phyloP scores from a whole-genome alignment of 1,139 yeast genomes.

The Blastobotrys aristatus region DNA sequence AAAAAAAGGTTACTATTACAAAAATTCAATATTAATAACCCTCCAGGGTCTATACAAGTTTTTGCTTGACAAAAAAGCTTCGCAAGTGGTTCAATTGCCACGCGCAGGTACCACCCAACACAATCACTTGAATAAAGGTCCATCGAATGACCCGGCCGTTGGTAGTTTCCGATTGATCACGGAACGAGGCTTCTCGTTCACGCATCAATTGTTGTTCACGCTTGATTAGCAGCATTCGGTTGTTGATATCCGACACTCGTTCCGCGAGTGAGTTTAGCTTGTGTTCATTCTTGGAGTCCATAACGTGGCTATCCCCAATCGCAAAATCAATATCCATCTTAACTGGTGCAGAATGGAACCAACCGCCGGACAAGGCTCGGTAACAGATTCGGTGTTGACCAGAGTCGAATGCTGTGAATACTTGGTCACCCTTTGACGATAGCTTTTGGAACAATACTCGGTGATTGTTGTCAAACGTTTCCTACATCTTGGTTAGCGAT shows the following conservation, averaged over 20 bases:
- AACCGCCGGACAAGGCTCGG: constrained; percentile 57
- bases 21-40: not conserved
- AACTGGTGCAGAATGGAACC: constrained; percentile 48
- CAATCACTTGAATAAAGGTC: constrained; percentile 57
- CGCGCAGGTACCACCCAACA: constrained; percentile 52
- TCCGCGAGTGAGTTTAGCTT: constrained; percentile 48
- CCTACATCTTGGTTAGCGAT: constrained; percentile 34
- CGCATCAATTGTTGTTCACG: constrained; percentile 64
- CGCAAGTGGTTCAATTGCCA: constrained; percentile 66
- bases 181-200: constrained; percentile 62
- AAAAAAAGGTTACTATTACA: not conserved
- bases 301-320: constrained; percentile 47
- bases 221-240: constrained; percentile 52
- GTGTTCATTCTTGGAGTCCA: constrained; percentile 50
- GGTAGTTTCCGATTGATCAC: constrained; percentile 63
- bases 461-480: constrained; percentile 61
- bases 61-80: constrained; percentile 61
- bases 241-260: constrained; percentile 48
- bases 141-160: constrained; percentile 61
- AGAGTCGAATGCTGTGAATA: constrained; percentile 61
- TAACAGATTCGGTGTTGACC: constrained; percentile 74
- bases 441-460: constrained; percentile 65
- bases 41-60: constrained; percentile 42
- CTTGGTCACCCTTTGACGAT: constrained; percentile 55
- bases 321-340: constrained; percentile 46